Evolutionary conservation across 768 basidiomycete species (phyloP).

Genomic region (Lactarius trivialis): DNA sequence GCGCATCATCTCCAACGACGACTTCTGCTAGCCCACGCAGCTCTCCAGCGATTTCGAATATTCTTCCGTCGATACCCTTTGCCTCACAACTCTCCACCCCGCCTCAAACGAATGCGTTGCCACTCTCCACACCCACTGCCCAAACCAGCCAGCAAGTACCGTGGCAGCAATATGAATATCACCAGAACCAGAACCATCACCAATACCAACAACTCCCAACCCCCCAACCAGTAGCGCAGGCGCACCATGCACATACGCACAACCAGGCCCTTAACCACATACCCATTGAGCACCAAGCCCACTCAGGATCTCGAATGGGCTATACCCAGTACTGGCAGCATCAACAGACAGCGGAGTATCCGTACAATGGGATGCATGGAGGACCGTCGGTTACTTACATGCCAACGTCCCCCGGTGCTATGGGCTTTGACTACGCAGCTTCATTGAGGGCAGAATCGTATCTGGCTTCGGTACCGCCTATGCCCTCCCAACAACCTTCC

Average conservation of each 20-base stretch:
- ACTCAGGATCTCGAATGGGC: constrained; percentile 4
- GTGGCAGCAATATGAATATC: constrained; percentile 13
- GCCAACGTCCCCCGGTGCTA: constrained; percentile 17
- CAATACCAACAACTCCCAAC: constrained; percentile 9
- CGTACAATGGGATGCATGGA: constrained; percentile 14
- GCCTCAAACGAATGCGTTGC: constrained; percentile 26
- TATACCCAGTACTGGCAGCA: constrained; percentile 23
- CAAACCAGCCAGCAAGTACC: constrained; percentile 2
- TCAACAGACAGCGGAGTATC: constrained; percentile 13
- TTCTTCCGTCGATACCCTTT: constrained; percentile 34
- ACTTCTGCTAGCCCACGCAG: constrained; percentile 31
- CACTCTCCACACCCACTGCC: not conserved
- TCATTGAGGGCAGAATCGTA: constrained; percentile 22
- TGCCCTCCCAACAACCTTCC: constrained; percentile 6
- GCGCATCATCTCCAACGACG: constrained; percentile 30
- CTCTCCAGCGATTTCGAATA: constrained; percentile 21
- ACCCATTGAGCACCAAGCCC: constrained; percentile 16
- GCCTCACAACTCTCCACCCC: constrained; percentile 39
- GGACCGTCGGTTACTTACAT: constrained; percentile 5
- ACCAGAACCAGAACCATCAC: not conserved
- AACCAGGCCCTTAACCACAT: constrained; percentile 12
- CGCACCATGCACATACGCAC: constrained; percentile 9
- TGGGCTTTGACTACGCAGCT: constrained; percentile 23
- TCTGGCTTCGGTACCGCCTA: constrained; percentile 7
- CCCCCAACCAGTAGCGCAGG: not conserved